A percentile compares a stretch with the other conserved stretches of the same genome.
phyloP scores from a whole-genome alignment of 768 basidiomycete species.

The Tephrocybe sp. region DNA sequence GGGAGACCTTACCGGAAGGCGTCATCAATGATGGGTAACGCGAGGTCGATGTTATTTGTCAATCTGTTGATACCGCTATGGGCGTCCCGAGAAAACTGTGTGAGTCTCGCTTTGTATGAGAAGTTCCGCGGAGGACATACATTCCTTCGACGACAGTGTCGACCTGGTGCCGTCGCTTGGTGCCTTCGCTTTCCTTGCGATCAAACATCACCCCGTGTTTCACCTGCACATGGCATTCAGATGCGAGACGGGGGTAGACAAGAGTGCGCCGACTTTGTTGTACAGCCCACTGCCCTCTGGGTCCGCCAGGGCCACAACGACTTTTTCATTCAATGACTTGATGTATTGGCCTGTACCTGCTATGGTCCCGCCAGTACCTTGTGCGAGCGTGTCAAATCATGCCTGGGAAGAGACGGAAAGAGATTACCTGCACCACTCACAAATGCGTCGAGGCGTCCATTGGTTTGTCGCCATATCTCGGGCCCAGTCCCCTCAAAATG shows the following conservation, averaged over 20 bases:
- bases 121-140: constrained; percentile 33
- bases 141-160: constrained; percentile 96
- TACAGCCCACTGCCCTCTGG: constrained; percentile 94
- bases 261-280: constrained; percentile 67
- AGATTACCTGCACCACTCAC: constrained; percentile 82
- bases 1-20: constrained; percentile 68
- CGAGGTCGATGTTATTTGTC: constrained; percentile 88
- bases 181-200: constrained; percentile 89
- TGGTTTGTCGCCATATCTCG: constrained; percentile 93
- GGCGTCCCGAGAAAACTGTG: neutral
- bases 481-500: constrained; percentile 91
- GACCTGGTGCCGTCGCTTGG: constrained; percentile 88
- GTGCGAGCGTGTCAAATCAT: neutral
- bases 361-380: constrained; percentile 95
- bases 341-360: constrained; percentile 81
- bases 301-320: constrained; percentile 80
- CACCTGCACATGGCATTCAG: constrained; percentile 42
- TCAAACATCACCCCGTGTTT: constrained; percentile 96
- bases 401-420: neutral
- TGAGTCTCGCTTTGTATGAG: neutral
- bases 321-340: constrained; percentile 66
- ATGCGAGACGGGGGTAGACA: neutral
- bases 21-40: constrained; percentile 83
- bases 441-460: constrained; percentile 79
- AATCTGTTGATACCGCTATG: constrained; percentile 88